Base-by-base conservation (phyloP, 1,284 basidiomycete species). In the Ganoderma multipileum region DNA sequence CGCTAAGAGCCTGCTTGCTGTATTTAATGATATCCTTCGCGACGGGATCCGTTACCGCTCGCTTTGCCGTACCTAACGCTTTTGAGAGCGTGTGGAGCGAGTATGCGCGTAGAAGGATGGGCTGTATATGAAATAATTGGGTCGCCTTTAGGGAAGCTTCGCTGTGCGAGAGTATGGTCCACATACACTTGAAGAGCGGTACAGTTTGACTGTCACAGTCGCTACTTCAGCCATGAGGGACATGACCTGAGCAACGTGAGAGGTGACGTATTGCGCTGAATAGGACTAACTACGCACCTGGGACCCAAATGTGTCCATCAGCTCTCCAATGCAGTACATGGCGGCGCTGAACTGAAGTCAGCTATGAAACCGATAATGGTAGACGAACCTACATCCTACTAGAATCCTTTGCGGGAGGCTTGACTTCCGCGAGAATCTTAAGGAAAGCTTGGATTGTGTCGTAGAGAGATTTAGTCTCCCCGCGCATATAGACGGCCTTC, bases 161-260 rank as follows among this genome's bases (percentile, higher is more conserved):
- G 50, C 7, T 38, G 6, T 52, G 1, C 18, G 28, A n/a, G 42
- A 58, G 62, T 11, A 44, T 41, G 41, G 16, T 33, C 14, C 42
- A 66, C 89, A 70, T 72, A 95, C 95, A 73, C 83, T 86, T 47
- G 93, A 95, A 16, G 90, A 89, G 70, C 88, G 90, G 70, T 88
- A 85, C 0, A 90, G 88, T 79, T 91, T 94, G 61, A 94, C 78
- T 0, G 90, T 84, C 0, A 89, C 83, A 0, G 85, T 82, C 23
- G 89, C 83, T 44, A 97, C 93, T 77, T 98, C 97, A 57, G 91
- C 87, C 89, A 96, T 93, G 74, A 96, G 92, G 0, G 95, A 97
- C 96, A 98, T 98, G 79, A 96, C 91, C 92, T 98, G 74, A 26
- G 30, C 4, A 59, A 41, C 3, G 3, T 39, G 38, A 20, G 14